phyloP scores from a whole-genome alignment of 2,329 filamentous ascomycete species.

The Raffaelea arxii region DNA sequence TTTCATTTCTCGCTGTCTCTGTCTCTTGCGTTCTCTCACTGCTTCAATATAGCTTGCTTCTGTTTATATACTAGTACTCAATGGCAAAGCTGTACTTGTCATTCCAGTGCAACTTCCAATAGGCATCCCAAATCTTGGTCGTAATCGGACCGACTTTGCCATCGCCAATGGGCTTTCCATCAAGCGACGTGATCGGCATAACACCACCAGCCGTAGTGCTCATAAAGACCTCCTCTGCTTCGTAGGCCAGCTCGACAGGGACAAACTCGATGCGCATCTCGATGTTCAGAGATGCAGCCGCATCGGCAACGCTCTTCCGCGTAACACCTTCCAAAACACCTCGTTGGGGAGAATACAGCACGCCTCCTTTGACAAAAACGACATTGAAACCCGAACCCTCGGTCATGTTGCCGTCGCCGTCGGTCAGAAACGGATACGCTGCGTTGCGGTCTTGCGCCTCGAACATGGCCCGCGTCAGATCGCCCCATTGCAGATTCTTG shows the following conservation, averaged over 20 bases:
- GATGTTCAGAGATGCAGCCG: constrained; percentile 21
- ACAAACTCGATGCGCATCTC: constrained; percentile 29
- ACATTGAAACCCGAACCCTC: constrained; percentile 34
- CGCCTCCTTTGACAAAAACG: constrained; percentile 31
- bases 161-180: constrained; percentile 28
- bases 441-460: constrained; percentile 37
- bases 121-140: constrained; percentile 37
- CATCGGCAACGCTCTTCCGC: constrained; percentile 36
- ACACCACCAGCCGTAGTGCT: constrained; percentile 42
- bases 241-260: constrained; percentile 29
- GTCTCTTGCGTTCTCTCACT: too few relatives aligned
- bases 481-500: constrained; percentile 43
- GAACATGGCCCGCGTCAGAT: constrained; percentile 30
- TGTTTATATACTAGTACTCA: constrained; percentile 15
- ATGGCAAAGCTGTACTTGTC: constrained; percentile 23
- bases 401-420: constrained; percentile 38
- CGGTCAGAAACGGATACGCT: constrained; percentile 37
- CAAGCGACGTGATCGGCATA: constrained; percentile 39
- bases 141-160: constrained; percentile 36
- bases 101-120: constrained; percentile 39
- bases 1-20: background rate
- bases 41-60: background rate
- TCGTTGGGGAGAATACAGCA: constrained; percentile 34
- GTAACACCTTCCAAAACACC: constrained; percentile 39
- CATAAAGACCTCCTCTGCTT: constrained; percentile 40